Evolutionary conservation across 352 stramenopile species (phyloP), one percentile per base, ranked within the genome.

Genomic region (Globisporangium apiculatum): DNA sequence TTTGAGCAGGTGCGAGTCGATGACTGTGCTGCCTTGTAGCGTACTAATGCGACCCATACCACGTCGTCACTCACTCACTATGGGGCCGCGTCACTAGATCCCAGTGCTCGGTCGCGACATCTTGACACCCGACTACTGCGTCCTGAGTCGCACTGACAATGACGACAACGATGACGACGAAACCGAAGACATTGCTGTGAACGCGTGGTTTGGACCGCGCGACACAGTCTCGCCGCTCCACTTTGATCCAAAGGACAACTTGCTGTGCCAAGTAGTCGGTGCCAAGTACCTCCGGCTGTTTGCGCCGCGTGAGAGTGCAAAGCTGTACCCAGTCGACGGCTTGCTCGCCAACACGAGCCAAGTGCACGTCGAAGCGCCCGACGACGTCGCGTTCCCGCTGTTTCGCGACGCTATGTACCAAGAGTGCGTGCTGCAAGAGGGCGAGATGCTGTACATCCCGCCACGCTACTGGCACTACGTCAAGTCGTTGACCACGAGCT

Each of bases 381-480:
- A 91, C 53, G n/a, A 68, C 11, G 58, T 68, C 18, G 42, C 64
- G 37, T 94, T 91, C 51, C 84, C 81, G 5, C 15, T 55, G 5
- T 91, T 91, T 57, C 40, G 40, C 1, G 52, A 65, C 10, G 80
- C 79, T 0, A 67, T 58, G 38, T 94, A 86, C 57, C 48, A 84
- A n/a, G 75, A 93, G 57, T 93, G 87, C 51, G 71, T 86, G 35
- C 64, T 92, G 17, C 55, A 60, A 37, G 75, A 78, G 50, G 85
- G 86, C 8, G 71, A 93, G 45, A 95, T 92, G 71, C 71, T 97
- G 5, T 97, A 91, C 66, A 94, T 97, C 57, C 89, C 89, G 49
- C 81, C 82, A 8, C 66, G 72, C n/a, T 88, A 86, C 47, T 97
- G 89, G 89, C 89, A 97, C 57, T 95, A 86, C 60, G 83, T 96